Percentiles rank a stretch among this genome's conserved stretches.
Evolutionary conservation across 2,329 filamentous ascomycete species (phyloP).

Genomic region (Onygena corvina): DNA sequence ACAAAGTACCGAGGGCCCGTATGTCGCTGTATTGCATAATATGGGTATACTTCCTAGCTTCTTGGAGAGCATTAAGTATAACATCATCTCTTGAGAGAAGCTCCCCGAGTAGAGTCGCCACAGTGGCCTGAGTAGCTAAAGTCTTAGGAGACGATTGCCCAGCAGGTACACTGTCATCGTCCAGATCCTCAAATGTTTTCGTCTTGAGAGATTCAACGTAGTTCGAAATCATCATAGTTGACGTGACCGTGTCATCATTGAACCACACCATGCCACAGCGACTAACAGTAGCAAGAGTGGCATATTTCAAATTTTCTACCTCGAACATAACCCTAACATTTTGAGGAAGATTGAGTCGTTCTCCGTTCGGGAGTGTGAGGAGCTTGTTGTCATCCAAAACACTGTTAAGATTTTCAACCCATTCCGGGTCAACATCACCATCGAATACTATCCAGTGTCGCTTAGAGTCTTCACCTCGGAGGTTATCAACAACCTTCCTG

Average conservation of each 20-base stretch:
- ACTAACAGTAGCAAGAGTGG: constrained; percentile 95
- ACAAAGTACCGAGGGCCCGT: constrained; percentile 80
- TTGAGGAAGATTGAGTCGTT: constrained; percentile 82
- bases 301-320: constrained; percentile 94
- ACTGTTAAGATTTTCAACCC: constrained; percentile 99
- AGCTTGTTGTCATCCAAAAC: constrained; percentile 98
- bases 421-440: constrained; percentile 96
- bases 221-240: constrained; percentile 82
- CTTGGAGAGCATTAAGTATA: constrained; percentile 61
- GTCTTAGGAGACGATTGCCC: constrained; percentile 67
- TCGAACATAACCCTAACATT: constrained; percentile 99
- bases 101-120: constrained; percentile 65
- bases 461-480: constrained; percentile 92
- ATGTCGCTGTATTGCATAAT: constrained; percentile 98
- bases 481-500: constrained; percentile 95
- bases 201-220: constrained; percentile 75
- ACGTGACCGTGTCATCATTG: constrained; percentile 90
- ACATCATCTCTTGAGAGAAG: constrained; percentile 71
- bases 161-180: constrained; percentile 73
- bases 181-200: constrained; percentile 83
- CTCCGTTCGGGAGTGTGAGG: constrained; percentile 90
- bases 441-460: constrained; percentile 99
- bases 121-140: constrained; percentile 62
- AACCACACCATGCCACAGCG: constrained; percentile 99
- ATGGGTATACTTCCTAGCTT: constrained; percentile 70